Evolutionary conservation across 2,329 filamentous ascomycete genomes (phyloP).

Genomic region (Grosmannia huntii): DNA sequence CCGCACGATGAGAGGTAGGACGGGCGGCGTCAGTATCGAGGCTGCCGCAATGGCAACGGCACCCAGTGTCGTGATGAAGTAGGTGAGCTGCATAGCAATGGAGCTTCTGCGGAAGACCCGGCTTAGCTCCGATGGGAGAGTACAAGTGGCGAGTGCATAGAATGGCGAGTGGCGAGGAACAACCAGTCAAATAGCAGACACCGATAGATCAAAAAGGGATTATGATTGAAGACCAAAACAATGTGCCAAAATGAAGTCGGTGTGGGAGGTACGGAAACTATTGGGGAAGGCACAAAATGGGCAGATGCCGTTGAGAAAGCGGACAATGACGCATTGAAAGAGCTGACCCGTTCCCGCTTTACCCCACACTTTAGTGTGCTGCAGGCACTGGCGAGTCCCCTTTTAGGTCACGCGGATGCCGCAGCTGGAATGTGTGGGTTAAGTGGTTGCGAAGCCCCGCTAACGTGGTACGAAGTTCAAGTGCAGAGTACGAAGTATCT

Average conservation of each 20-base stretch:
- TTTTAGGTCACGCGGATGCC: no score
- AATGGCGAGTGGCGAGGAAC: neutral
- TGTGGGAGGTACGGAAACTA: neutral
- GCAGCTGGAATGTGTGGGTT: no score
- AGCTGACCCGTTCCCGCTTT: neutral
- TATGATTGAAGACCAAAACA: neutral
- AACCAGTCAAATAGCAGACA: neutral
- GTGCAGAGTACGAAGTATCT: no score
- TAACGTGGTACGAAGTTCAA: no score
- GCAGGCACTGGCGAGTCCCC: neutral
- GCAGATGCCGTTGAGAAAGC: neutral
- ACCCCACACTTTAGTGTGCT: constrained; percentile 2
- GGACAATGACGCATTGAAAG: neutral
- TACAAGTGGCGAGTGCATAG: neutral
- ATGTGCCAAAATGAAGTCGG: neutral
- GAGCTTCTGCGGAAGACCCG: neutral
- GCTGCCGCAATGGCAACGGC: constrained; percentile 25
- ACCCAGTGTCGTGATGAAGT: constrained; percentile 6
- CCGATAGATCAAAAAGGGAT: neutral
- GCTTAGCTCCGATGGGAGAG: neutral
- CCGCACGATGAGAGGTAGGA: constrained; percentile 43
- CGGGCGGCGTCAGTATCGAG: constrained; percentile 41
- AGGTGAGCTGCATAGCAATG: constrained; percentile 6
- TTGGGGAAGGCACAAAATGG: neutral
- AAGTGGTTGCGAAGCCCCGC: no score